A percentile compares a stretch with the other conserved stretches of the same genome.
Conservation (phyloP, 495 filamentous ascomycete genomes). For the Evansstolkia leycettana region DNA sequence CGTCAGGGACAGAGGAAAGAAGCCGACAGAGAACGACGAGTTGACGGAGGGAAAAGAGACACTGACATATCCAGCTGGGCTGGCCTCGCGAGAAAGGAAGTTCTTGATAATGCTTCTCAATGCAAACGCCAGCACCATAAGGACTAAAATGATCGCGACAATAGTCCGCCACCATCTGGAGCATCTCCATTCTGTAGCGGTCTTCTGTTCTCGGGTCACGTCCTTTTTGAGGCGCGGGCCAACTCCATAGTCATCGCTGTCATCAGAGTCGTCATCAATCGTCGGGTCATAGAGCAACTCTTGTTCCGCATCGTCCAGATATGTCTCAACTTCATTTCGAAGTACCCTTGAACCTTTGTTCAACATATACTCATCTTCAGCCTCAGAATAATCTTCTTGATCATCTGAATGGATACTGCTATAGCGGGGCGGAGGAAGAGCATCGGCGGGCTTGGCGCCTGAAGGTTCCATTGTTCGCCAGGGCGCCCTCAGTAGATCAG, state of each 20-base stretch:
- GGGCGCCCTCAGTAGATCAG: no score
- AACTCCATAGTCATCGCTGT: slow-evolving; percentile 13
- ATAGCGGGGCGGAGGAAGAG: no score
- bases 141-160: slow-evolving; percentile 4
- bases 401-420: no score
- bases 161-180: slow-evolving; percentile 14
- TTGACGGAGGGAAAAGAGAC: no score
- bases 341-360: no score
- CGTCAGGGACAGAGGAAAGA: background rate
- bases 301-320: slow-evolving; percentile 14
- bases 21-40: background rate
- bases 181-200: slow-evolving; percentile 1
- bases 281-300: slow-evolving; percentile 8
- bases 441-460: no score
- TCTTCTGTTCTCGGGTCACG: background rate
- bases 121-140: slow-evolving; percentile 10
- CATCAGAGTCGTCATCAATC: slow-evolving; percentile 7
- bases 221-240: slow-evolving; percentile 1
- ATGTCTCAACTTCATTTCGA: slow-evolving; percentile 14
- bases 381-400: no score
- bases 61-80: slow-evolving; percentile 11
- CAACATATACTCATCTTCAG: no score
- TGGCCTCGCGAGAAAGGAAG: background rate
- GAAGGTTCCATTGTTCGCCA: no score
- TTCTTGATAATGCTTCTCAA: slow-evolving; percentile 7